These are phyloP conservation scores for Chrysochromulina tobinii DNA, from an alignment of 78 protist genomes.

Conservation along the genomic window DNA sequence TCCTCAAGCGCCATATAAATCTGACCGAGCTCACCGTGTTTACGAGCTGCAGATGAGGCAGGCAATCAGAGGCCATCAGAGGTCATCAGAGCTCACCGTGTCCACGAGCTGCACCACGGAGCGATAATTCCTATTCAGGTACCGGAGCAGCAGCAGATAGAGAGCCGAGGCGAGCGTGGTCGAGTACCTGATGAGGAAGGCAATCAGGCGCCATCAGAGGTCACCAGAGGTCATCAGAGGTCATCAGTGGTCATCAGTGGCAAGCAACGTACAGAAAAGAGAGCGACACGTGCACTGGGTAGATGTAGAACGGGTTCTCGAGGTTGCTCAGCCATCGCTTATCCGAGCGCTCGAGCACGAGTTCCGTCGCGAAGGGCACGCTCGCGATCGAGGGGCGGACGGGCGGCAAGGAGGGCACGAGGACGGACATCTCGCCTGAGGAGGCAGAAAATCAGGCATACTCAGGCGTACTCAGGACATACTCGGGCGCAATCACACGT, in stretches of 20 bases:
- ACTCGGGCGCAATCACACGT: not conserved
- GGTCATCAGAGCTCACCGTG: not conserved
- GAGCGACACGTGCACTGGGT: conserved; percentile 51
- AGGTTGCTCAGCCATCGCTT: not conserved
- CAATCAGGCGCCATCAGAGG: not conserved
- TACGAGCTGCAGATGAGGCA: too few relatives aligned
- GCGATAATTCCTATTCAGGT: conserved; percentile 32
- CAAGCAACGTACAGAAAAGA: not conserved
- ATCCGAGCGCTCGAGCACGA: conserved; percentile 36
- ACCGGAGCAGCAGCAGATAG: conserved; percentile 34
- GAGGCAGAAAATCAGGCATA: conserved; percentile 20
- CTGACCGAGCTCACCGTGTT: too few relatives aligned
- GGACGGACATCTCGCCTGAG: conserved; percentile 28
- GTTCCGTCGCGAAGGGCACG: conserved; percentile 51
- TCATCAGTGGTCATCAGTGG: too few relatives aligned
- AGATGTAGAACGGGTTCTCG: conserved; percentile 32
- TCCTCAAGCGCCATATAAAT: too few relatives aligned
- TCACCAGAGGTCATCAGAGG: too few relatives aligned
- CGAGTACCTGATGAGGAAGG: not conserved
- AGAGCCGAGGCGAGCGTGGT: conserved; percentile 45
- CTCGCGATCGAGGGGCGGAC: not conserved
- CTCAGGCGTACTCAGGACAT: conserved; percentile 46
- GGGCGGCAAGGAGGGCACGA: conserved; percentile 18
- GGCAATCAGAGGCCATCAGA: too few relatives aligned
- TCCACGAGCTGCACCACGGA: conserved; percentile 22